A percentile compares a stretch with the other conserved stretches of the same genome.
These are phyloP conservation scores for Lodderomyces elongisporus DNA, from an alignment of 1,139 yeast species.

Conservation along the genomic window DNA sequence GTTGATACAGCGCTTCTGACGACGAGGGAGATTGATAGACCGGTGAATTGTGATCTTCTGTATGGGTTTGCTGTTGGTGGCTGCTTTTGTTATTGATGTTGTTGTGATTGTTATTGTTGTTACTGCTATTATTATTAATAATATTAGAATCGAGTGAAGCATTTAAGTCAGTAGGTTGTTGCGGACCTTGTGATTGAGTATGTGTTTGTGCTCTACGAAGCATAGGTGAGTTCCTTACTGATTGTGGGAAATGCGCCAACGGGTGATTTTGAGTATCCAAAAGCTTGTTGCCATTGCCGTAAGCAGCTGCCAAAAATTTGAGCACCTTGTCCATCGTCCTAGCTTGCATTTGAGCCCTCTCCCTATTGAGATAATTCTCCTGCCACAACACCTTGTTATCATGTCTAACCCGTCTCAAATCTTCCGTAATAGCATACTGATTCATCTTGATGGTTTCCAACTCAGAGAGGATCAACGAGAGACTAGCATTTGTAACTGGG, in stretches of 20 bases:
- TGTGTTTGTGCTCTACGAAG: slow-evolving; percentile 7
- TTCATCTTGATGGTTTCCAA: slow-evolving; percentile 71
- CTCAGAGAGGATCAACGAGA: slow-evolving; percentile 60
- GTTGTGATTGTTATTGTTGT: slow-evolving; percentile 4
- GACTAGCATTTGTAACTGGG: slow-evolving; percentile 9
- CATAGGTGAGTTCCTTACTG: slow-evolving; percentile 7
- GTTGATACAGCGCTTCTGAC: slow-evolving; percentile 10
- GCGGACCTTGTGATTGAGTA: neutral
- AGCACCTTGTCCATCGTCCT: slow-evolving; percentile 85
- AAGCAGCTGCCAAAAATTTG: slow-evolving; percentile 78
- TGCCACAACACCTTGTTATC: slow-evolving; percentile 92
- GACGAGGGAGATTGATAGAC: slow-evolving; percentile 13
- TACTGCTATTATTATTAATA: no score
- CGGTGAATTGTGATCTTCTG: slow-evolving; percentile 15
- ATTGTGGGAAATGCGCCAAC: slow-evolving; percentile 8
- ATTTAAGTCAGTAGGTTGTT: slow-evolving; percentile 1
- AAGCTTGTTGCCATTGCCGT: slow-evolving; percentile 39
- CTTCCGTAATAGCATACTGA: slow-evolving; percentile 79
- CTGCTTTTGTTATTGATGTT: slow-evolving; percentile 5
- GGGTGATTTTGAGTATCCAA: slow-evolving; percentile 28
- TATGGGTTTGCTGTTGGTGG: slow-evolving; percentile 5
- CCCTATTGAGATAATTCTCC: slow-evolving; percentile 78
- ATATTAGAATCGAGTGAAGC: no score
- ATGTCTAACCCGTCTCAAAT: slow-evolving; percentile 70
- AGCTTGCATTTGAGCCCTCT: slow-evolving; percentile 78